Evolutionary conservation across 495 filamentous ascomycete species (phyloP).

Genomic region (Talaromyces proteolyticus): DNA sequence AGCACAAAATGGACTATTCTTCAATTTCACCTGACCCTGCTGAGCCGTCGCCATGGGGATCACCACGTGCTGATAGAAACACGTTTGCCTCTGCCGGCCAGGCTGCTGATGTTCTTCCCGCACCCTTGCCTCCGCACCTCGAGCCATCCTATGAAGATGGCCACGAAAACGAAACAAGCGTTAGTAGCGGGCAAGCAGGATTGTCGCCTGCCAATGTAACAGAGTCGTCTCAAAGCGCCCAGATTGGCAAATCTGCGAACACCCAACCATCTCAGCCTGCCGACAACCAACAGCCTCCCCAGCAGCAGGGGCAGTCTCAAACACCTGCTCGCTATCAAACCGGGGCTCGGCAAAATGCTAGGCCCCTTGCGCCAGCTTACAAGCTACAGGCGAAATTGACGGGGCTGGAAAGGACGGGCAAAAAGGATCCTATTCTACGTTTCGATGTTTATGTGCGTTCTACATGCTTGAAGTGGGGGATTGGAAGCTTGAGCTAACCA

Average conservation of each 20-base stretch:
- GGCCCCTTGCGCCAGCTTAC: conserved; percentile 56
- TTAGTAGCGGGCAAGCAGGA: conserved; percentile 13
- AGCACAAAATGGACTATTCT: conserved; percentile 77
- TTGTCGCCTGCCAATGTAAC: conserved; percentile 25
- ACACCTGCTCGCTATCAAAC: conserved; percentile 45
- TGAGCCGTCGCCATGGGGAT: conserved; percentile 75
- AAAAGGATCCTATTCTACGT: conserved; percentile 89
- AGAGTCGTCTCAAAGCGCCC: conserved; percentile 37
- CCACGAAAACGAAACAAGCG: conserved; percentile 11
- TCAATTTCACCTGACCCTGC: conserved; percentile 69
- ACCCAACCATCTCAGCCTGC: conserved; percentile 29
- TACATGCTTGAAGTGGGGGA: background rate
- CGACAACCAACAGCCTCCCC: conserved; percentile 38
- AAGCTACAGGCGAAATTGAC: conserved; percentile 93
- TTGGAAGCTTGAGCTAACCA: conserved; percentile 8
- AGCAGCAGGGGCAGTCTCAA: conserved; percentile 36
- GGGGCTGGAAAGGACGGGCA: conserved; percentile 82
- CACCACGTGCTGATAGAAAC: conserved; percentile 58
- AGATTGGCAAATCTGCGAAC: conserved; percentile 33
- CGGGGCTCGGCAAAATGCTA: conserved; percentile 32
- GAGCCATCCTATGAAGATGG: conserved; percentile 37
- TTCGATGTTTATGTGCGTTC: conserved; percentile 92
- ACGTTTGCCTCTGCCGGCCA: conserved; percentile 40
- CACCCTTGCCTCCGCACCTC: conserved; percentile 40
- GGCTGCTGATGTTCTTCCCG: conserved; percentile 47